These are phyloP conservation scores for grape (Vitis vinifera) DNA, from an alignment of 164 flowering plant species.

Conservation along the genomic window ASM3070453v1 NC_081807.1:1709501-1710000, in stretches of 20 bases:
- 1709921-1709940: slow-evolving; percentile 81
- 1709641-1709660: slow-evolving; percentile 1
- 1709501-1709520: not conserved
- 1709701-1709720: slow-evolving; percentile 81
- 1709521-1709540: slow-evolving; percentile 4
- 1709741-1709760: slow-evolving; percentile 90
- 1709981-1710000: slow-evolving; percentile 75
- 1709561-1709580: slow-evolving; percentile 82
- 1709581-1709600: slow-evolving; percentile 77
- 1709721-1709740: slow-evolving; percentile 94
- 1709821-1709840: not conserved
- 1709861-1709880: not conserved
- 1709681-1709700: slow-evolving; percentile 78
- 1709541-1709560: slow-evolving; percentile 88
- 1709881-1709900: not conserved
- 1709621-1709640: no score
- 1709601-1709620: not conserved
- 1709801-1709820: not conserved
- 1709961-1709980: slow-evolving; percentile 93
- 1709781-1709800: not conserved
- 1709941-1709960: slow-evolving; percentile 95
- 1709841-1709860: not conserved
- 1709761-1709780: not conserved
- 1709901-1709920: slow-evolving; percentile 37
- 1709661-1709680: slow-evolving; percentile 1